Conservation (phyloP, 208 protist species). For the Pavlovales sp. region DNA sequence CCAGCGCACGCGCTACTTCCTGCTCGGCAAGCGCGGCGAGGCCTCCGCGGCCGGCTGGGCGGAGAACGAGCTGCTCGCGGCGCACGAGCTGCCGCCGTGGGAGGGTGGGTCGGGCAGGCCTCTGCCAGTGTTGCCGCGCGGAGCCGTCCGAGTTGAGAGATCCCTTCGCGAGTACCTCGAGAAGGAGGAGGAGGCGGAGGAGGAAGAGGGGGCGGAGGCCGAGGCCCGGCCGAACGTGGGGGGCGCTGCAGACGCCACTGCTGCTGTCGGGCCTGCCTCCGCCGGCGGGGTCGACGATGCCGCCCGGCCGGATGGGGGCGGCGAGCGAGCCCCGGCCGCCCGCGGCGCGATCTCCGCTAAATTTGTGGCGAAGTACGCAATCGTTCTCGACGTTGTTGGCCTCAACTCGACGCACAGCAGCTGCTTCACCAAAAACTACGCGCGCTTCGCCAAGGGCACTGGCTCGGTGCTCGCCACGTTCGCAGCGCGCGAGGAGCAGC, state of each 20-base stretch:
- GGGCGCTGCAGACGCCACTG: too few species aligned
- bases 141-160: too few species aligned
- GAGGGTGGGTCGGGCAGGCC: background rate
- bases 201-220: background rate
- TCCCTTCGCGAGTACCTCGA: too few species aligned
- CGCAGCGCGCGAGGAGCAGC: background rate
- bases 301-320: too few species aligned
- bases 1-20: slow-evolving; percentile 37
- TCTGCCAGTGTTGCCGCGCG: background rate
- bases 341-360: background rate
- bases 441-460: slow-evolving; percentile 24
- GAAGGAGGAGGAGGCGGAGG: background rate
- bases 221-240: too few species aligned
- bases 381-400: slow-evolving; percentile 5
- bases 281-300: too few species aligned
- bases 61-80: background rate
- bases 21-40: background rate
- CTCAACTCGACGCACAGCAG: background rate
- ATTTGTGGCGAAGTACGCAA: background rate
- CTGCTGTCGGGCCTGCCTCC: too few species aligned
- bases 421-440: slow-evolving; percentile 30
- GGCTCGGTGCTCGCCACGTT: background rate
- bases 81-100: background rate
- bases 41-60: too few species aligned
- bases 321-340: too few species aligned